Evolutionary conservation across 805 yeast genomes (phyloP).

Genomic region (Zygoascus flipseniorum): DNA sequence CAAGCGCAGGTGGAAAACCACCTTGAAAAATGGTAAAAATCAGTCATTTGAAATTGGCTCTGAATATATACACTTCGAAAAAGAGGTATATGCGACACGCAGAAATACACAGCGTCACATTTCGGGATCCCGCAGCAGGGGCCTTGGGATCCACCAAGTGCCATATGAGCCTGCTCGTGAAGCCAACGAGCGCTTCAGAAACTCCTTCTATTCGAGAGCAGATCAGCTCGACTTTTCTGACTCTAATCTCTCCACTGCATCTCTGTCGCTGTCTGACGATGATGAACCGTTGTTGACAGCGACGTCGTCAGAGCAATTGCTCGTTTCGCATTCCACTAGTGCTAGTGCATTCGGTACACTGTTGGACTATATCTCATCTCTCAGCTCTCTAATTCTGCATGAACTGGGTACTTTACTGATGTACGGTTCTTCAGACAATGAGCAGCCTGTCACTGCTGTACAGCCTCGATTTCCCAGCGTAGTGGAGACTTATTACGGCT

Average conservation of each 20-base stretch:
- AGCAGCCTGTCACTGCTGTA: background rate
- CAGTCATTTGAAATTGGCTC: background rate
- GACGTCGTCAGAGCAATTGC: background rate
- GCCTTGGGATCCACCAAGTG: background rate
- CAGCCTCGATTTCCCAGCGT: background rate
- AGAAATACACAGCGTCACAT: background rate
- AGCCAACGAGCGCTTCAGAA: background rate
- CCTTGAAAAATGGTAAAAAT: slow-evolving; percentile 6
- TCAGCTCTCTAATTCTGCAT: background rate
- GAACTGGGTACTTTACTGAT: background rate
- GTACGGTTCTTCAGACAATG: background rate
- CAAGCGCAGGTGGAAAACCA: slow-evolving; percentile 14
- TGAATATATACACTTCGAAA: background rate
- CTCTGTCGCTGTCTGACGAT: background rate
- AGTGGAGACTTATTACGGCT: background rate
- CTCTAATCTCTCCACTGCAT: background rate
- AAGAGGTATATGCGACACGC: background rate
- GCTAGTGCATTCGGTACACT: background rate
- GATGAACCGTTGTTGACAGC: background rate
- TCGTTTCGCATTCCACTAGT: background rate
- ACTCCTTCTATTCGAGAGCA: background rate
- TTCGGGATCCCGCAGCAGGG: background rate
- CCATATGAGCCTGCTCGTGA: background rate
- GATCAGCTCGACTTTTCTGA: background rate
- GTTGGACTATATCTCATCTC: background rate